phyloP scores from a whole-genome alignment of 2,329 filamentous ascomycete species.

The Diaporthe citrichinensis region DNA sequence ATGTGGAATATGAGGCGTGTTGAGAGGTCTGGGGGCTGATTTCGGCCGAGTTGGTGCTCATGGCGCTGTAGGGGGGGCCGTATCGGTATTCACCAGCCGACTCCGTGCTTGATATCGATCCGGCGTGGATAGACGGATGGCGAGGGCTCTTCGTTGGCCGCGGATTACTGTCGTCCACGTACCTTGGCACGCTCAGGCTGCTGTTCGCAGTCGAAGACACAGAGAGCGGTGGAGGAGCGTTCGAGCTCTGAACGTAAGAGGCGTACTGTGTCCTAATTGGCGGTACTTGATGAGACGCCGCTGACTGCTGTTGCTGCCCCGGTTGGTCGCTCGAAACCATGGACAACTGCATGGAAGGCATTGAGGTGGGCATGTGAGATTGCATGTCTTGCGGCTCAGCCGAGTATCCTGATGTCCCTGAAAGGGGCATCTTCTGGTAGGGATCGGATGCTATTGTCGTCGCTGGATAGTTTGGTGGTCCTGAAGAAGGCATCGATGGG shows the following conservation, averaged over 20 bases:
- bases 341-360: conserved; percentile 68
- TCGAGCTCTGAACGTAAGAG: conserved; percentile 64
- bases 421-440: conserved; percentile 67
- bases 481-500: conserved; percentile 63
- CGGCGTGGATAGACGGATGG: conserved; percentile 67
- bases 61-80: conserved; percentile 57
- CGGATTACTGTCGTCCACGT: conserved; percentile 65
- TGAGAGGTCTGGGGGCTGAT: conserved; percentile 54
- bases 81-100: conserved; percentile 70
- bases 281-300: conserved; percentile 44
- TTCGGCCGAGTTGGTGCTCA: conserved; percentile 51
- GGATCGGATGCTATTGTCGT: conserved; percentile 64
- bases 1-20: conserved; percentile 39
- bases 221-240: conserved; percentile 65
- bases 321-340: conserved; percentile 64
- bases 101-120: conserved; percentile 64
- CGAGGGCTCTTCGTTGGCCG: conserved; percentile 71
- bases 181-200: conserved; percentile 68
- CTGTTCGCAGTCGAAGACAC: conserved; percentile 59
- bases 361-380: conserved; percentile 65
- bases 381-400: conserved; percentile 68
- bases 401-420: conserved; percentile 62
- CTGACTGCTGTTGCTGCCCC: conserved; percentile 44
- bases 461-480: conserved; percentile 63
- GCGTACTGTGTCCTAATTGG: conserved; percentile 69